Base-by-base conservation (phyloP, 140 eudicot species). In the Flaveria floridana region DNA sequence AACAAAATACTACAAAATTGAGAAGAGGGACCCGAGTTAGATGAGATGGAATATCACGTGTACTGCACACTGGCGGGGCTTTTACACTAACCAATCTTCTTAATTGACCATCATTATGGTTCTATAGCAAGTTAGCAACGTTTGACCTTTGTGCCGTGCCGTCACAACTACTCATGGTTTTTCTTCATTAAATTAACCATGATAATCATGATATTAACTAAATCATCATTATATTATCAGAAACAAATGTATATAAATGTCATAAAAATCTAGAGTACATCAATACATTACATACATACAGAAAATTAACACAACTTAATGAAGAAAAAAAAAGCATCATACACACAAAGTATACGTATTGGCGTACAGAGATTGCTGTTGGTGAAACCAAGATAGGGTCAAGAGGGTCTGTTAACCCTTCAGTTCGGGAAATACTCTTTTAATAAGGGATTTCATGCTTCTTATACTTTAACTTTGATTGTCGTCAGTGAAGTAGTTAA, bases 81-180 rank as follows among this genome's bases (percentile, higher is more conserved):
- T 61, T 59, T 59, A 78, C 69, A 76, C 80, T 72, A 80, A 81
- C 81, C 76, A 83, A 74, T 70, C 78, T 66, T 81, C 74, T 82
- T 85, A 71, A 78, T 57, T 73, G 59, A 78, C 30, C 71, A 73
- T 80, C 73, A 80, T 76, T 76, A 84, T 28, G 75, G 69, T 71
- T 75, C 63, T 73, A 69, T 63, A 62, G 72, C 51, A 81, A 67
- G 48, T 73, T 76, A 70, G 80, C 78, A 55, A 68, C 83, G 46
- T 58, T 52, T 74, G 74, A 70, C 67, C 71, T 62, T 65, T 52
- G 13, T 80, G 90, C 88, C 95, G 90, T 88, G 90, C 95, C 95
- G 90, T 88, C 75, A 80, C 95, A 86, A 72, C 84, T 75, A 88
- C 95, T 88, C 90, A 61, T 78, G 68, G 84, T 72, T 72, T 74